Evolutionary conservation across 768 basidiomycete genomes (phyloP), one percentile per base, ranked within the genome.

Genomic region (Tylopilus rubrobrunneus): DNA sequence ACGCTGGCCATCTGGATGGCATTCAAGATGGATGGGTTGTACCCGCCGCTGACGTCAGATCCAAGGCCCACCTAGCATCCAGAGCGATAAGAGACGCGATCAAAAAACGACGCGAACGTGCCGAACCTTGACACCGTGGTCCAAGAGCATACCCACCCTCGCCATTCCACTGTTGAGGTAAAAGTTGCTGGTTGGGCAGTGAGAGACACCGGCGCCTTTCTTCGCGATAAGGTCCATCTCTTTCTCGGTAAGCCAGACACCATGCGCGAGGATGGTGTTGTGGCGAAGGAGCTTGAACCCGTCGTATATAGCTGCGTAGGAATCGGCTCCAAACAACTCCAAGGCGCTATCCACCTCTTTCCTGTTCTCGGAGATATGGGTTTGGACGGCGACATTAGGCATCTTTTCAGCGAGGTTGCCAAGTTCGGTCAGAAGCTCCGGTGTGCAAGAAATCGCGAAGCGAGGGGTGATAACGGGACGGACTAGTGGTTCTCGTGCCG

Each of bases 141-240:
- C 94, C 12, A 98, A 75, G 70, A 87, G 85, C 56, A 78, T 73
- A 3, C 88, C 91, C 7, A 98, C 81, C 17, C 80, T 82, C 2
- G 94, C 87, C 28, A 91, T 77, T 1, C 96, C 96, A 58, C 91
- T 94, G 34, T 84, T 79, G 47, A 98, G 67, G 72, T 96, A 89
- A 68, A 96, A 89, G 69, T 98, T 98, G 63, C 91, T 95, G 27
- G 87, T 87, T 19, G 96, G 94, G 66, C 96, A 98, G 71, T 98
- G 96, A 59, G 89, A 88, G 46, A 98, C 76, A 10, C 94, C 94
- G 1, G 88, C 84, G 8, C 76, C 73, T 48, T 77, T 75, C 59
- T 74, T 56, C 58, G 81, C 81, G 58, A 98, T 82, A 23, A 96
- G 72, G 36, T 79, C 74, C 55, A 93, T 73, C 71, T 98, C 96